Base-by-base conservation (phyloP, 2,329 filamentous ascomycete species). In the Ascosphaera aggregata region DNA sequence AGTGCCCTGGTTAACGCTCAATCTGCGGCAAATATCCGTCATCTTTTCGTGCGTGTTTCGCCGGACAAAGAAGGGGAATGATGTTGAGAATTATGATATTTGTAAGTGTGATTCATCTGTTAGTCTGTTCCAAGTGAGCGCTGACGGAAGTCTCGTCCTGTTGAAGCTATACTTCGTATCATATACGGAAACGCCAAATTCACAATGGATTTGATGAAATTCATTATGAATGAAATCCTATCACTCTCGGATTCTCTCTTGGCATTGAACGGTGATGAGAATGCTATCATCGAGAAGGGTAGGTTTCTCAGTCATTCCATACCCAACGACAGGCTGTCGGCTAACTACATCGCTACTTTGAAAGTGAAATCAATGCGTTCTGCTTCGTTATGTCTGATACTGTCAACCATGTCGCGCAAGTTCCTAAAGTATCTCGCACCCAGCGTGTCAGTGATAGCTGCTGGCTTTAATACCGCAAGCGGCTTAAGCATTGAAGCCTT, bases 151-250 rank as follows among this genome's bases (percentile, higher is more conserved):
- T 8, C 2, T 37, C 18, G 16, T 17, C 17, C 13, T 8, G 15
- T 22, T 17, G 18, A 41, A 73, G 80, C 86, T 51, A 71, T 81
- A 9, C 69, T 86, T 2, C 70, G 74, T 32, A 70, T 75, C 35
- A 61, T 91, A 9, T 68, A 75, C 3, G 80, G 80, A 17, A 77
- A 82, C 40, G 71, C 78, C 3, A 75, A 70, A 50, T 94, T 85
- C 85, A 71, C 71, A 0, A 63, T 84, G 27, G 76, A 86, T 44
- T 61, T 74, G 39, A 62, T 66, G 43, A 58, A 64, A 16, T 72
- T 64, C 48, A 56, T 73, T 19, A 49, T 73, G 32, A 65, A 69
- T 46, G 64, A 67, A 20, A 52, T 75, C 31, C 57, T 63, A 40
- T 52, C 58, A 15, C 51, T 65, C 24, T 54, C 57, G 11, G 54